A percentile compares a stretch with the other conserved stretches of the same genome.
phyloP scores from a whole-genome alignment of 75 land plant genomes.

The Cunninghamia lanceolata region DNA sequence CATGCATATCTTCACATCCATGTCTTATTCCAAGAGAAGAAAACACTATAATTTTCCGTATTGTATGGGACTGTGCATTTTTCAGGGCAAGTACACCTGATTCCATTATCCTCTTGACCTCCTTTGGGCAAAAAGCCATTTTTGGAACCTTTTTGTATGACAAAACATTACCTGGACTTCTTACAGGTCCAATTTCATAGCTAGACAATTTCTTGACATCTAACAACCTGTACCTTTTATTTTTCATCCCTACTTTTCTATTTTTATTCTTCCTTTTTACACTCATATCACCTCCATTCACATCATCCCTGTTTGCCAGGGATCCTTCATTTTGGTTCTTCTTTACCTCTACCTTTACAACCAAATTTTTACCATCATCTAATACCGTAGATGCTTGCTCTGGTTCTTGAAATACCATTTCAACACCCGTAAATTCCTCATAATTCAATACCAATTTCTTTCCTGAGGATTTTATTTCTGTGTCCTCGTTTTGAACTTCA shows the following conservation, averaged over 20 bases:
- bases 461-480: neutral
- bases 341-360: constrained; percentile 5
- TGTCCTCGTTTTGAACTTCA: constrained; percentile 14
- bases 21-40: constrained; percentile 49
- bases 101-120: constrained; percentile 44
- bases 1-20: constrained; percentile 58
- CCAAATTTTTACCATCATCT: constrained; percentile 19
- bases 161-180: constrained; percentile 14
- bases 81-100: constrained; percentile 31
- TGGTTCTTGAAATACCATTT: neutral
- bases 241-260: constrained; percentile 9
- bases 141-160: constrained; percentile 33
- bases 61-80: constrained; percentile 57
- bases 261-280: constrained; percentile 2
- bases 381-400: neutral
- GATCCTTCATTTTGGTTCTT: constrained; percentile 16
- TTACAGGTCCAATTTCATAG: constrained; percentile 8
- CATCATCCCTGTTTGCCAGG: constrained; percentile 9
- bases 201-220: constrained; percentile 12
- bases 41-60: constrained; percentile 48
- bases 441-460: neutral
- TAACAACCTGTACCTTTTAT: neutral
- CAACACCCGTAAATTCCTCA: neutral
- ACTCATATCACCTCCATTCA: neutral
- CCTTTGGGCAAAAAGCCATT: constrained; percentile 45